phyloP scores from a whole-genome alignment of 768 basidiomycete species.

The Lanmaoa rubissima region DNA sequence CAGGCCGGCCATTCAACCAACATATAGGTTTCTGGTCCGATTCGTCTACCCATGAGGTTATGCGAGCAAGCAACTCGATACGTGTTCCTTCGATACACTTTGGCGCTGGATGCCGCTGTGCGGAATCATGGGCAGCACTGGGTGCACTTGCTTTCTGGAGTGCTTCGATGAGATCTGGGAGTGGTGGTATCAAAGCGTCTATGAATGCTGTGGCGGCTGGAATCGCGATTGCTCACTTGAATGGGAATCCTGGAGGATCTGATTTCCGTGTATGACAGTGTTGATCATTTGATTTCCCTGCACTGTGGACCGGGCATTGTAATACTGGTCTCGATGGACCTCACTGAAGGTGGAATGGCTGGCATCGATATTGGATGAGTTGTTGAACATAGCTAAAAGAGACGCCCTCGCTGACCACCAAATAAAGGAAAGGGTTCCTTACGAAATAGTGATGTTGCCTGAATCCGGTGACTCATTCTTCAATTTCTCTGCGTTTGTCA shows the following conservation, averaged over 20 bases:
- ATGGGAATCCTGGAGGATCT: slow-evolving; percentile 13
- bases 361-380: too few relatives aligned
- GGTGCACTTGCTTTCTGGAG: slow-evolving; percentile 18
- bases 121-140: slow-evolving; percentile 22
- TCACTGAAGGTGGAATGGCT: slow-evolving; percentile 6
- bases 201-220: too few relatives aligned
- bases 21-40: slow-evolving; percentile 11
- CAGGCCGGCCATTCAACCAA: slow-evolving; percentile 28
- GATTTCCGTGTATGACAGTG: slow-evolving; percentile 20
- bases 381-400: slow-evolving; percentile 10
- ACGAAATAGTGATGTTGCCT: too few relatives aligned
- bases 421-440: too few relatives aligned
- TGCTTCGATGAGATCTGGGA: slow-evolving; percentile 10
- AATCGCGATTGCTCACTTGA: not conserved
- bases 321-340: slow-evolving; percentile 16
- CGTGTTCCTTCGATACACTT: slow-evolving; percentile 26
- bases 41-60: slow-evolving; percentile 16
- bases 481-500: too few relatives aligned
- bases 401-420: too few relatives aligned
- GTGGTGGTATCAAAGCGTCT: not conserved
- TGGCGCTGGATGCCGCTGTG: slow-evolving; percentile 18
- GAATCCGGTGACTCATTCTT: too few relatives aligned
- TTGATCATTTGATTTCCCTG: slow-evolving; percentile 19
- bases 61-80: slow-evolving; percentile 14
- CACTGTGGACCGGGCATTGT: slow-evolving; percentile 7